These are phyloP conservation scores for Beauveria bassiana DNA, from an alignment of 2,329 filamentous ascomycete species.

Conservation along the genomic window DNA sequence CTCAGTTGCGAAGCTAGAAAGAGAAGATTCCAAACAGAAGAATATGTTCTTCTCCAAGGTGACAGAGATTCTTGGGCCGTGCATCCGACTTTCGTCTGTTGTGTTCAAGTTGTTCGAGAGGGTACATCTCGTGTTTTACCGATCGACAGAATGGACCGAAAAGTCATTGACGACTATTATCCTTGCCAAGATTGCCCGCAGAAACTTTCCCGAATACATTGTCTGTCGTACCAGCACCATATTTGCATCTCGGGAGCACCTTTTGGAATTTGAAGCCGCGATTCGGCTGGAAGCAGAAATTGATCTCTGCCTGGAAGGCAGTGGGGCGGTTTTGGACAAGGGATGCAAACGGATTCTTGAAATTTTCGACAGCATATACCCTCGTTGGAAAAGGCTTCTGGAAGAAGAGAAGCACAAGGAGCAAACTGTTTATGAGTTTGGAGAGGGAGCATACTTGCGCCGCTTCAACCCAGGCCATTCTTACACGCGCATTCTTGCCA, in stretches of 20 bases:
- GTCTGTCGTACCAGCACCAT: slow-evolving; percentile 87
- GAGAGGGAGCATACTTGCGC: slow-evolving; percentile 82
- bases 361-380: slow-evolving; percentile 66
- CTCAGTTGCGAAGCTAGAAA: slow-evolving; percentile 17
- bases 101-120: slow-evolving; percentile 81
- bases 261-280: slow-evolving; percentile 85
- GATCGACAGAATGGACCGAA: slow-evolving; percentile 94
- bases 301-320: slow-evolving; percentile 75
- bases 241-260: slow-evolving; percentile 64
- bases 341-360: slow-evolving; percentile 61
- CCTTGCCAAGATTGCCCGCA: slow-evolving; percentile 76
- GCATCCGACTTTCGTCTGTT: slow-evolving; percentile 67
- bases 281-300: slow-evolving; percentile 74
- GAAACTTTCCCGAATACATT: slow-evolving; percentile 84
- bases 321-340: slow-evolving; percentile 58
- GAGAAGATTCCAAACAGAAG: slow-evolving; percentile 53
- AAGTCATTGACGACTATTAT: slow-evolving; percentile 95
- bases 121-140: slow-evolving; percentile 91
- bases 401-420: slow-evolving; percentile 72
- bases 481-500: slow-evolving; percentile 88
- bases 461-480: slow-evolving; percentile 88
- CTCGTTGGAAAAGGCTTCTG: slow-evolving; percentile 70
- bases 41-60: slow-evolving; percentile 72
- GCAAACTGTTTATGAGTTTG: slow-evolving; percentile 65
- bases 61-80: slow-evolving; percentile 67